A percentile compares a stretch with the other conserved stretches of the same genome.
These are phyloP conservation scores for Acarospora socialis DNA, from an alignment of 2,329 filamentous ascomycete species.

Conservation along the genomic window DNA sequence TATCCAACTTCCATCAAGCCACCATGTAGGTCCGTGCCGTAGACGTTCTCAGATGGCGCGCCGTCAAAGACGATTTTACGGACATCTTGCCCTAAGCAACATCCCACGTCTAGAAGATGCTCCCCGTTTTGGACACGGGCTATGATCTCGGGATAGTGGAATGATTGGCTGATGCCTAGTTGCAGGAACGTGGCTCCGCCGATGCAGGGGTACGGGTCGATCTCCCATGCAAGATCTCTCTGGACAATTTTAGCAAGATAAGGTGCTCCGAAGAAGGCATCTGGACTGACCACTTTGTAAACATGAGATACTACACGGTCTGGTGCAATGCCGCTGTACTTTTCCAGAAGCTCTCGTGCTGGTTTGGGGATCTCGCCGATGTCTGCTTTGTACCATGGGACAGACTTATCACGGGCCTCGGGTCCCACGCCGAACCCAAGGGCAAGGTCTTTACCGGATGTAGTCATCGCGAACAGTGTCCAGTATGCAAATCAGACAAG, in stretches of 20 bases:
- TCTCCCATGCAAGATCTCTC: conserved; percentile 6
- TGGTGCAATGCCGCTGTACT: conserved; percentile 2
- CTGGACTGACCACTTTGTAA: neutral
- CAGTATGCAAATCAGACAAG: no score
- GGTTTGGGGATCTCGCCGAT: conserved; percentile 24
- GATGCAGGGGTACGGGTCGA: conserved; percentile 29
- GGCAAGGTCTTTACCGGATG: no score
- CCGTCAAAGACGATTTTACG: conserved; percentile 29
- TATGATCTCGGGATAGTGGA: conserved; percentile 20
- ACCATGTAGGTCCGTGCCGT: conserved; percentile 23
- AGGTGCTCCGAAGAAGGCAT: no score
- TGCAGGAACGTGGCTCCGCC: conserved; percentile 31
- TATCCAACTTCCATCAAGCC: conserved; percentile 29
- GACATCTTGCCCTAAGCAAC: conserved; percentile 31
- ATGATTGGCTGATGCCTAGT: conserved; percentile 23
- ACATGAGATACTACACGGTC: conserved; percentile 6
- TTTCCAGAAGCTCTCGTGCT: conserved; percentile 2
- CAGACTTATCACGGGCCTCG: no score
- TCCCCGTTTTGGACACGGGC: conserved; percentile 14
- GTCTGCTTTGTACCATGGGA: conserved; percentile 26
- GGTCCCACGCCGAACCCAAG: no score
- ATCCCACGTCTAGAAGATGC: conserved; percentile 29
- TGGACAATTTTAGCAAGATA: no score
- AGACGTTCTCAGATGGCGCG: conserved; percentile 18
- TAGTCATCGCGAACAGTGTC: no score